Evolutionary conservation across 73 alveolate genomes (phyloP).

Genomic region (Paramecium bursaria): DNA sequence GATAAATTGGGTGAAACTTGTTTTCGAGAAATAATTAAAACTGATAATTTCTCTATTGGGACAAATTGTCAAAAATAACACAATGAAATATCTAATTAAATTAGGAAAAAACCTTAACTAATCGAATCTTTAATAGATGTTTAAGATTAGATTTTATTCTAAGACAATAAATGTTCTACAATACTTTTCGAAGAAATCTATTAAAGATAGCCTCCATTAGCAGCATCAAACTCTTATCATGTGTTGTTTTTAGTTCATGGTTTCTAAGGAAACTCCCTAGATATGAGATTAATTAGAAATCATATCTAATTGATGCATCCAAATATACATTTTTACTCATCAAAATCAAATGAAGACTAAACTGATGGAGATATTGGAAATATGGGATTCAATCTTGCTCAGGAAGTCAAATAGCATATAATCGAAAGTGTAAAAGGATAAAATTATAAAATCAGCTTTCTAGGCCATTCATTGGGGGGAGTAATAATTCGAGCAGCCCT

Average conservation of each 20-base stretch:
- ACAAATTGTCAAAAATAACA: constrained; percentile 42
- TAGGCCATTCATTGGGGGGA: constrained; percentile 98
- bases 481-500: constrained; percentile 92
- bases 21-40: constrained; percentile 26
- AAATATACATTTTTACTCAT: constrained; percentile 93
- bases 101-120: not conserved
- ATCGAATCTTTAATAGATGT: constrained; percentile 22
- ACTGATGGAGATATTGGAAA: constrained; percentile 96
- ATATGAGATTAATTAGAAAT: constrained; percentile 97
- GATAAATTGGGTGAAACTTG: constrained; percentile 31
- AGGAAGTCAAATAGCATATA: constrained; percentile 89
- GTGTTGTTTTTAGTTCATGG: constrained; percentile 98
- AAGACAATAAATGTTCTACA: not conserved
- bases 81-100: not conserved
- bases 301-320: constrained; percentile 95
- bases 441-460: constrained; percentile 85
- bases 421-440: constrained; percentile 78
- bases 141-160: not conserved
- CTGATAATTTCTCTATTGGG: constrained; percentile 13
- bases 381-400: constrained; percentile 98
- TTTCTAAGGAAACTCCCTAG: constrained; percentile 98
- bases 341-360: constrained; percentile 94
- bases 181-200: constrained; percentile 26
- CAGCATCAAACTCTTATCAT: constrained; percentile 75
- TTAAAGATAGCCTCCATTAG: not conserved